phyloP scores from a whole-genome alignment of 177 flowering plant species.

The Vitis hybrid region DNA sequence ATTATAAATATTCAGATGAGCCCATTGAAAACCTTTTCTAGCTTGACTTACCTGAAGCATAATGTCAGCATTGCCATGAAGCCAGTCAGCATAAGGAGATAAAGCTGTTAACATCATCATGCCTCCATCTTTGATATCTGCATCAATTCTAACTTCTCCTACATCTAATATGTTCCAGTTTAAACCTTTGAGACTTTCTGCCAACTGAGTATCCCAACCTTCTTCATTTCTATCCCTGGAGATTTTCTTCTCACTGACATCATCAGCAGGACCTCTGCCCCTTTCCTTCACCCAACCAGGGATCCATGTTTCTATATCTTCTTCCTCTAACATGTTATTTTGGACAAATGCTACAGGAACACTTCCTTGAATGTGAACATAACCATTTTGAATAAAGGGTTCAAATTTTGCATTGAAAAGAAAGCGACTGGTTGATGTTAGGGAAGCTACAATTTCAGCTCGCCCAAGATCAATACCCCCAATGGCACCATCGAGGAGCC shows the following conservation, averaged over 20 bases:
- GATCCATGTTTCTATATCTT: conserved; percentile 52
- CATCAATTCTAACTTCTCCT: conserved; percentile 97
- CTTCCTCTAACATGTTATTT: conserved; percentile 51
- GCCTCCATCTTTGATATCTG: conserved; percentile 98
- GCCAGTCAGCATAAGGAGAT: conserved; percentile 92
- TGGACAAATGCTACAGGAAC: conserved; percentile 74
- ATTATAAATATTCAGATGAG: no score
- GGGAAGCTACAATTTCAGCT: conserved; percentile 93
- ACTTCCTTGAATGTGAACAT: conserved; percentile 98
- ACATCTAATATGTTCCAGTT: conserved; percentile 91
- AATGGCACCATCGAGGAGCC: conserved; percentile 93
- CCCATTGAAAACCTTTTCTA: background rate
- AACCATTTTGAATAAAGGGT: conserved; percentile 92
- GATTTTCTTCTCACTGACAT: conserved; percentile 54
- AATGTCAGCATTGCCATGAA: conserved; percentile 95
- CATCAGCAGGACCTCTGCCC: conserved; percentile 49
- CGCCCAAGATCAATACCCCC: conserved; percentile 98
- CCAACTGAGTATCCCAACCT: conserved; percentile 81
- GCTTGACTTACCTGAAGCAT: conserved; percentile 70
- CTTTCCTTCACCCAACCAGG: conserved; percentile 65
- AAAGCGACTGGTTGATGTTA: conserved; percentile 91
- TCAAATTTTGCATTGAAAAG: conserved; percentile 95
- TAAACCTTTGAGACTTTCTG: conserved; percentile 86
- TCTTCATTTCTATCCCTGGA: conserved; percentile 82
- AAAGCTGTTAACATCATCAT: conserved; percentile 96